Conservation (phyloP, 192 early-diverging fungal genomes). For the Gonapodya sp. region DNA sequence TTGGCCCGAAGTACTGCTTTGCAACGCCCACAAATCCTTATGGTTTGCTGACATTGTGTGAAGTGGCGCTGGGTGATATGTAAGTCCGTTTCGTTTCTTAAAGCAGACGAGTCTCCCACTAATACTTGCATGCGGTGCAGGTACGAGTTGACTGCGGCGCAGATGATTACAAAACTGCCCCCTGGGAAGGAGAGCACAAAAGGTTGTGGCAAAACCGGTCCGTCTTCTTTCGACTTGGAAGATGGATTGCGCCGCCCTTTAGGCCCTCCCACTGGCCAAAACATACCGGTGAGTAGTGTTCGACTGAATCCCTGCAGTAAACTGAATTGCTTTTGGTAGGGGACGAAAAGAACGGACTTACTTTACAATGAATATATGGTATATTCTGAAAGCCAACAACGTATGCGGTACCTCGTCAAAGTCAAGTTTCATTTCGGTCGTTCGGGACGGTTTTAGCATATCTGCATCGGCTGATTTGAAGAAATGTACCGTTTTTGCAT, state of each 20-base stretch:
- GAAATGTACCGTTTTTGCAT: no score
- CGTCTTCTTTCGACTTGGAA: constrained; percentile 24
- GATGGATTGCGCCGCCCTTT: not conserved
- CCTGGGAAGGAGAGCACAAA: constrained; percentile 48
- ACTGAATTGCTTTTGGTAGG: no score
- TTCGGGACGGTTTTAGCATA: not conserved
- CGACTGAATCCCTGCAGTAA: not conserved
- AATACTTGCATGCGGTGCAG: no score
- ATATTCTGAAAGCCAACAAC: constrained; percentile 57
- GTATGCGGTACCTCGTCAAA: constrained; percentile 49
- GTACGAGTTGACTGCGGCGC: constrained; percentile 21
- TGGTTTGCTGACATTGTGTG: constrained; percentile 62
- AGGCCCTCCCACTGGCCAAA: not conserved
- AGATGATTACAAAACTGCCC: constrained; percentile 43
- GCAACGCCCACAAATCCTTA: constrained; percentile 24
- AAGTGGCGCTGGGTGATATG: constrained; percentile 63
- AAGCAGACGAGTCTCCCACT: no score
- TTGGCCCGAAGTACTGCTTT: constrained; percentile 63
- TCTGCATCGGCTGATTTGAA: no score
- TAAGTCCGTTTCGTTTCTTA: no score
- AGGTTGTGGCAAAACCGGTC: constrained; percentile 46
- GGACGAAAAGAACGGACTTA: constrained; percentile 19
- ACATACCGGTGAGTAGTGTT: not conserved
- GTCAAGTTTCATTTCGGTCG: not conserved
- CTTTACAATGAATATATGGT: constrained; percentile 74